Evolutionary conservation across 148 eudicot genomes (phyloP).

Genomic region (Linanthus parryae): DNA sequence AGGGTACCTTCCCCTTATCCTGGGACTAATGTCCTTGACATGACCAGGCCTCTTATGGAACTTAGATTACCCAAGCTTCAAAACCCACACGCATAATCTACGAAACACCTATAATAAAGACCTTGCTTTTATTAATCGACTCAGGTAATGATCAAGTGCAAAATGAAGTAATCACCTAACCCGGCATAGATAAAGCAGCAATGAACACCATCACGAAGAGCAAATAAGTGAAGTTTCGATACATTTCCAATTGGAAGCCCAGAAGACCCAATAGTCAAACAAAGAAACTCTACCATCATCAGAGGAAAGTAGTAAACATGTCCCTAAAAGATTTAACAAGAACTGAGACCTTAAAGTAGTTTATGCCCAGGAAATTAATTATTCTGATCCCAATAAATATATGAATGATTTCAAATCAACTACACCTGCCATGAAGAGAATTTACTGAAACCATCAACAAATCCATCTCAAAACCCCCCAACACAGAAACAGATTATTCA

Average conservation of each 20-base stretch:
- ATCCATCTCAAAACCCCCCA: background rate
- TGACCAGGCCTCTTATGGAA: no score
- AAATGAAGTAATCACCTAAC: background rate
- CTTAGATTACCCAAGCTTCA: background rate
- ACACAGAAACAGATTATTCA: conserved; percentile 4
- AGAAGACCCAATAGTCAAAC: no score
- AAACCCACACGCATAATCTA: background rate
- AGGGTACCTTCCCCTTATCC: no score
- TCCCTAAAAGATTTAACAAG: background rate
- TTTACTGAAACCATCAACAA: no score
- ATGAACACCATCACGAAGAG: background rate
- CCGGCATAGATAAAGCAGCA: background rate
- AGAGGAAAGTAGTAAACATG: background rate
- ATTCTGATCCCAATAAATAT: no score
- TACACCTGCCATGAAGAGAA: no score
- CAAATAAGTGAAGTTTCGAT: conserved; percentile 3
- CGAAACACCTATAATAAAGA: conserved; percentile 3
- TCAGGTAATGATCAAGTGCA: background rate
- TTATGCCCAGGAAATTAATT: background rate
- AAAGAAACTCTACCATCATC: background rate
- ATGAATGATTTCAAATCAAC: conserved; percentile 1
- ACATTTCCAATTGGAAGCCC: no score
- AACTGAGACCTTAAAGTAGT: conserved; percentile 1
- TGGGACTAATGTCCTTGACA: no score
- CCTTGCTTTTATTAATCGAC: conserved; percentile 5